A percentile compares a stretch with the other conserved stretches of the same genome.
These are phyloP conservation scores for Fusarium marasasianum DNA, from an alignment of 2,329 filamentous ascomycete species.

Conservation along the genomic window DNA sequence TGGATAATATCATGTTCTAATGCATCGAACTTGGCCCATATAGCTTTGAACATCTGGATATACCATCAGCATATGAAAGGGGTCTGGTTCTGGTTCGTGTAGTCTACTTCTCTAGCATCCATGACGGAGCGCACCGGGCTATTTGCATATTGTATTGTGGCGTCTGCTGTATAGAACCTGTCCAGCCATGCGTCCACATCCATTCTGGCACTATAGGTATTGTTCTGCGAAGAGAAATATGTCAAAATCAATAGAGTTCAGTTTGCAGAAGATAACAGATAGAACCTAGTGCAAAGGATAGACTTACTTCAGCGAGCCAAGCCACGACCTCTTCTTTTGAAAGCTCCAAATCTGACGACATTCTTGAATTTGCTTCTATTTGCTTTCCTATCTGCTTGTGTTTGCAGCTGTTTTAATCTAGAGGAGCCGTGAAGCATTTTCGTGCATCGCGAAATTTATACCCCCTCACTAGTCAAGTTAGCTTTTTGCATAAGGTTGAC, in stretches of 20 bases:
- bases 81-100: not conserved
- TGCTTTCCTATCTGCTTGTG: fast-evolving
- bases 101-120: not conserved
- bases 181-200: slow-evolving; percentile 4
- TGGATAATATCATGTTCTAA: slow-evolving; percentile 2
- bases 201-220: not conserved
- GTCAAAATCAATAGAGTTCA: not conserved
- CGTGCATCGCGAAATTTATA: not conserved
- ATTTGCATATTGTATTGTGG: not conserved
- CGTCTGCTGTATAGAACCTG: not conserved
- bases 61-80: not conserved
- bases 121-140: not conserved
- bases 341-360: not conserved
- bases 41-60: not conserved
- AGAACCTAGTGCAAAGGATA: not conserved
- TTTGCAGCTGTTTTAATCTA: not conserved
- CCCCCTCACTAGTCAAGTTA: not conserved
- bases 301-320: not conserved
- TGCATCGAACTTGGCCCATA: slow-evolving; percentile 1
- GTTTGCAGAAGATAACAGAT: too few species aligned
- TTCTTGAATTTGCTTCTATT: too few species aligned
- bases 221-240: not conserved
- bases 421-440: not conserved
- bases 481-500: not conserved
- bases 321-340: not conserved